A percentile compares a stretch with the other conserved stretches of the same genome.
phyloP scores from a whole-genome alignment of 345 rosid genomes.

The Lepidium africanum region DNA sequence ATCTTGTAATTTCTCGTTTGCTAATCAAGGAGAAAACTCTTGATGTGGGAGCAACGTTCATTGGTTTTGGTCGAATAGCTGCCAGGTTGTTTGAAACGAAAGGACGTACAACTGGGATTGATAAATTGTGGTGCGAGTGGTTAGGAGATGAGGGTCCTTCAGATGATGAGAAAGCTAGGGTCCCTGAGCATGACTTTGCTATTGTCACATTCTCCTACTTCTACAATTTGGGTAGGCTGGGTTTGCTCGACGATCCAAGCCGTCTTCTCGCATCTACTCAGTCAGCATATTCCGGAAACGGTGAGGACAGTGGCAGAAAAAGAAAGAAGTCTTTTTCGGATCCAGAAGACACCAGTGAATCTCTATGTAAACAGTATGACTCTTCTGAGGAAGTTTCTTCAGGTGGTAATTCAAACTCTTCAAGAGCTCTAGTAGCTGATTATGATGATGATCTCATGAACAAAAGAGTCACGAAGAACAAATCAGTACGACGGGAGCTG shows the following conservation, averaged over 20 bases:
- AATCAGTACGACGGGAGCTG: conserved; percentile 59
- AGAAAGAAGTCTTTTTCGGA: conserved; percentile 73
- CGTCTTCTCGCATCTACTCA: conserved; percentile 47
- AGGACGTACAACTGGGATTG: conserved; percentile 33
- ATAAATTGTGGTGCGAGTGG: conserved; percentile 94
- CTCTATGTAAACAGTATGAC: conserved; percentile 49
- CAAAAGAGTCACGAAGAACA: conserved; percentile 49
- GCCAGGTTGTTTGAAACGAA: conserved; percentile 43
- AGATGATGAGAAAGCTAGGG: conserved; percentile 26
- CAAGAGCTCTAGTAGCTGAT: conserved; percentile 42
- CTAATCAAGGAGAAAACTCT: conserved; percentile 50
- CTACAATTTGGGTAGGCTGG: conserved; percentile 66
- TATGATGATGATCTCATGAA: conserved; percentile 55
- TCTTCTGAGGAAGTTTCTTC: conserved; percentile 69
- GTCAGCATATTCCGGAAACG: conserved; percentile 28
- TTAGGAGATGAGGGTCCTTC: conserved; percentile 40
- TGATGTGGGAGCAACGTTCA: conserved; percentile 47
- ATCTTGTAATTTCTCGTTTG: conserved; percentile 44
- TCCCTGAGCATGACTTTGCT: conserved; percentile 65
- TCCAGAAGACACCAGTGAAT: conserved; percentile 65
- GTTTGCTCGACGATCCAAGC: conserved; percentile 49
- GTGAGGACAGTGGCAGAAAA: conserved; percentile 35
- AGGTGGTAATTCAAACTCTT: conserved; percentile 34
- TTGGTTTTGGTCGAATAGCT: conserved; percentile 58
- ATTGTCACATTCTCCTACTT: conserved; percentile 52